These are phyloP conservation scores for Zalaria sp. DNA, from an alignment of 2,329 filamentous ascomycete species.

Conservation along the genomic window DNA sequence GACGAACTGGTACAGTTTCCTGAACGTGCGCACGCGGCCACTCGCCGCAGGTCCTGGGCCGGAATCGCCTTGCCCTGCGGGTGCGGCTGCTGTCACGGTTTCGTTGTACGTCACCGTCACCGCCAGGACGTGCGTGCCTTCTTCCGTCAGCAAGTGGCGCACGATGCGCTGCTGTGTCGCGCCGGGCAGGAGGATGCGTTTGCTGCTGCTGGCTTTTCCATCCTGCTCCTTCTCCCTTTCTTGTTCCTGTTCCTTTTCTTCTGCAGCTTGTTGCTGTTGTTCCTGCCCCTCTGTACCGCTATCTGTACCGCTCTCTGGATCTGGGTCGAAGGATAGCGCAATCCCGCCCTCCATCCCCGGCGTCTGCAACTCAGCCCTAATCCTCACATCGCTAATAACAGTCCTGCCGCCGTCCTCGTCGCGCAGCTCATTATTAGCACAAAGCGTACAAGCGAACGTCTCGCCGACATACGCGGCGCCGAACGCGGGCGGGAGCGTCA, in stretches of 20 bases:
- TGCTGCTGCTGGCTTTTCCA: neutral
- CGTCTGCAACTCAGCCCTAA: constrained; percentile 91
- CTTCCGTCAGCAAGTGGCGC: constrained; percentile 78
- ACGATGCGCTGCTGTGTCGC: constrained; percentile 70
- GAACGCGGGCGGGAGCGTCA: constrained; percentile 82
- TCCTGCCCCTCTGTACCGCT: constrained; percentile 52
- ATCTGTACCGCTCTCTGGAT: constrained; percentile 35
- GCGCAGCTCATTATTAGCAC: constrained; percentile 74
- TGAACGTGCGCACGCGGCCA: constrained; percentile 65
- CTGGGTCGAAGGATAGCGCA: constrained; percentile 26
- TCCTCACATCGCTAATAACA: constrained; percentile 59
- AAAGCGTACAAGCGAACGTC: constrained; percentile 85
- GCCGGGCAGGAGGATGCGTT: constrained; percentile 38
- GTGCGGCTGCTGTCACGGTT: constrained; percentile 34
- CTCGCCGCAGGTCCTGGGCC: constrained; percentile 30
- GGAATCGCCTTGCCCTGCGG: constrained; percentile 13
- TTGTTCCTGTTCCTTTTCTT: constrained; percentile 34
- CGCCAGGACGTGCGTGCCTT: constrained; percentile 83
- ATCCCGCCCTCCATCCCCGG: constrained; percentile 48
- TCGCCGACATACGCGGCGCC: constrained; percentile 93
- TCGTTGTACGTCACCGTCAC: constrained; percentile 94
- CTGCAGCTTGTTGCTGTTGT: constrained; percentile 40
- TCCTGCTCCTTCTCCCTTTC: constrained; percentile 9
- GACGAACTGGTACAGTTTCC: constrained; percentile 93
- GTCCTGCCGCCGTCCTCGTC: constrained; percentile 12